phyloP scores from a whole-genome alignment of 2,329 filamentous ascomycete genomes.

The Aureobasidium sp. region DNA sequence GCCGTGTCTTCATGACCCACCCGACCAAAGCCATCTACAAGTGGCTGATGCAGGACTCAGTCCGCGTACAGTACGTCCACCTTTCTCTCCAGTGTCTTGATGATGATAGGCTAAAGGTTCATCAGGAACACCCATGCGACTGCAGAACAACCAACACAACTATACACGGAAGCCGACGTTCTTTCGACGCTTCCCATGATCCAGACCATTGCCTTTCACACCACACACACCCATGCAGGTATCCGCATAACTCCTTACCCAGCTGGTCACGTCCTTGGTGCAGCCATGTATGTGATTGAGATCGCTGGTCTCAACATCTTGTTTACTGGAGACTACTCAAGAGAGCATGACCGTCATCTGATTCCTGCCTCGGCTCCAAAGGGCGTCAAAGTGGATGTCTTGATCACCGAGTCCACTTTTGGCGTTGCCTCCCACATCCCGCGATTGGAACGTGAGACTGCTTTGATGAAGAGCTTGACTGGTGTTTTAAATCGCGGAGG shows the following conservation, averaged over 20 bases:
- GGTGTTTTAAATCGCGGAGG: slow-evolving; percentile 85
- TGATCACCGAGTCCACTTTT: slow-evolving; percentile 97
- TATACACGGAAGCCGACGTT: slow-evolving; percentile 95
- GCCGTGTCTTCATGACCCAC: slow-evolving; percentile 97
- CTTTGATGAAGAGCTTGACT: slow-evolving; percentile 93
- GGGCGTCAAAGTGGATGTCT: slow-evolving; percentile 84
- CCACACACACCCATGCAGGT: slow-evolving; percentile 92
- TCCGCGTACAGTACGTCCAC: slow-evolving; percentile 70
- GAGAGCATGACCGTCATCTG: slow-evolving; percentile 90
- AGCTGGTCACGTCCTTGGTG: slow-evolving; percentile 93
- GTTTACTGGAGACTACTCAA: slow-evolving; percentile 95
- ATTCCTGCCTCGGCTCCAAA: slow-evolving; percentile 87
- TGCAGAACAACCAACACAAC: slow-evolving; percentile 55
- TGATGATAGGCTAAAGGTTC: not conserved
- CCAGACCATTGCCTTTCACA: slow-evolving; percentile 97
- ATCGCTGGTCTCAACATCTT: slow-evolving; percentile 95
- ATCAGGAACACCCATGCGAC: slow-evolving; percentile 57
- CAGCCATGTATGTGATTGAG: slow-evolving; percentile 96
- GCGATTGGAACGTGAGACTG: slow-evolving; percentile 81
- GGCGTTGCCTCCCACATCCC: slow-evolving; percentile 92
- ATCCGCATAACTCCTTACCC: slow-evolving; percentile 96
- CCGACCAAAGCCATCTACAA: slow-evolving; percentile 99
- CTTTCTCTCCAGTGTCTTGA: too few relatives aligned
- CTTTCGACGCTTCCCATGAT: slow-evolving; percentile 88
- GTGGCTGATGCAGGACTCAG: slow-evolving; percentile 96